Base-by-base conservation (phyloP, 768 basidiomycete species). In the Boletus sensibilis region DNA sequence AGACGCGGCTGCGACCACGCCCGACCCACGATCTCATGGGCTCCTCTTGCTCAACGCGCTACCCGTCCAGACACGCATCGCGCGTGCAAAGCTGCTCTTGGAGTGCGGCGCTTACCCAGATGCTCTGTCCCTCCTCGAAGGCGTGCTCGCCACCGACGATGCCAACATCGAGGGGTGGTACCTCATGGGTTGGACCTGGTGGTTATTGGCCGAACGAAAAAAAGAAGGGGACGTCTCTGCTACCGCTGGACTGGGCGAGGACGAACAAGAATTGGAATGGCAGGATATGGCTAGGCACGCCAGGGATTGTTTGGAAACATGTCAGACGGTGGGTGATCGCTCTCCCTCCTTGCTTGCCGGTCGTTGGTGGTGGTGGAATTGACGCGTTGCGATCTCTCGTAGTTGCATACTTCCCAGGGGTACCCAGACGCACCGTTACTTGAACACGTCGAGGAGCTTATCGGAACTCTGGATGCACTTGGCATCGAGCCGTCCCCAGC, bases 181-280 rank as follows among this genome's bases (percentile, higher is more conserved):
- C 67, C 82, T 96, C 29, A 93, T 95, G 72, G 94, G 93, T 51
- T 97, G 93, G 93, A 88, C 90, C 60, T 93, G 91, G 78, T 92
- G 85, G 75, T 75, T 95, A 44, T 85, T 90, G 82, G 82, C 85
- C 0, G 87, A 90, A 68, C 82, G 87, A 57, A 83, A 83, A 9
- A 79, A 82, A 57, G 84, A 87, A 62, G 79, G 72, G 13, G 57
- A 63, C 78, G 76, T 27, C 80, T 78, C 20, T 79, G 71, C 37
- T 18, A 57, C 77, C 5, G 77, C 71, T 37, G 76, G 64, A 12
- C 58, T 75, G 8, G 60, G 41, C 38, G 62, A 65, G 43, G 67
- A 65, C 4, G 63, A 80, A 35, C 83, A 79, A 25, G 39, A 37
- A 18, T 63, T 88, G 59, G 81, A 81, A 4, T 90, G 87, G 83